These are phyloP conservation scores for Papiliotrema flavescens DNA, from an alignment of 1,284 basidiomycete species.

Conservation along the genomic window DNA sequence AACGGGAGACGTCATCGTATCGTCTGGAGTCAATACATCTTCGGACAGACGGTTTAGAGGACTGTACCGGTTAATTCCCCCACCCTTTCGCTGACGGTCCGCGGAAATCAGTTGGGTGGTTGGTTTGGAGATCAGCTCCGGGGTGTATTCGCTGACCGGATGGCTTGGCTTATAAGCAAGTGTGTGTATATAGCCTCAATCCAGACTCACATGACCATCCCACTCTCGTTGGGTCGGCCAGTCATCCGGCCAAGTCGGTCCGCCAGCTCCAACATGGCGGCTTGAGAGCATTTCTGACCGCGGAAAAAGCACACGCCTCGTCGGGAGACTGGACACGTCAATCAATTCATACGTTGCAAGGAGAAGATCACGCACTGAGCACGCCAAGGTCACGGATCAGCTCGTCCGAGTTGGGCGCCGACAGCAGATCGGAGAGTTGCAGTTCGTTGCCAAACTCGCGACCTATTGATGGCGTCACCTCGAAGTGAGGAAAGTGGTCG, in stretches of 20 bases:
- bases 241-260: slow-evolving; percentile 57
- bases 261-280: slow-evolving; percentile 53
- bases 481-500: slow-evolving; percentile 27
- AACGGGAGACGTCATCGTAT: slow-evolving; percentile 38
- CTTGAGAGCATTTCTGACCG: slow-evolving; percentile 54
- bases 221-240: slow-evolving; percentile 54
- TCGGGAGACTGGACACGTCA: slow-evolving; percentile 52
- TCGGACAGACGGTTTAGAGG: background rate
- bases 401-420: slow-evolving; percentile 50
- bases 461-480: slow-evolving; percentile 36
- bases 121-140: slow-evolving; percentile 13
- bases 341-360: too few species aligned
- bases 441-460: slow-evolving; percentile 45
- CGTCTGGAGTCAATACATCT: slow-evolving; percentile 6
- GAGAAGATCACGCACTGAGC: slow-evolving; percentile 41
- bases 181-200: too few species aligned
- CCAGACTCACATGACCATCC: slow-evolving; percentile 13
- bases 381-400: slow-evolving; percentile 55
- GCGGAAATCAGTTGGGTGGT: slow-evolving; percentile 22
- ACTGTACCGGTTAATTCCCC: slow-evolving; percentile 10
- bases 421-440: slow-evolving; percentile 49
- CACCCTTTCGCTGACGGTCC: slow-evolving; percentile 17
- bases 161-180: slow-evolving; percentile 7
- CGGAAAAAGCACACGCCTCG: slow-evolving; percentile 71
- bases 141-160: slow-evolving; percentile 25